A percentile compares a stretch with the other conserved stretches of the same genome.
Evolutionary conservation across 345 rosid genomes (phyloP).

Genomic region (Crucihimalaya himalaica): DNA sequence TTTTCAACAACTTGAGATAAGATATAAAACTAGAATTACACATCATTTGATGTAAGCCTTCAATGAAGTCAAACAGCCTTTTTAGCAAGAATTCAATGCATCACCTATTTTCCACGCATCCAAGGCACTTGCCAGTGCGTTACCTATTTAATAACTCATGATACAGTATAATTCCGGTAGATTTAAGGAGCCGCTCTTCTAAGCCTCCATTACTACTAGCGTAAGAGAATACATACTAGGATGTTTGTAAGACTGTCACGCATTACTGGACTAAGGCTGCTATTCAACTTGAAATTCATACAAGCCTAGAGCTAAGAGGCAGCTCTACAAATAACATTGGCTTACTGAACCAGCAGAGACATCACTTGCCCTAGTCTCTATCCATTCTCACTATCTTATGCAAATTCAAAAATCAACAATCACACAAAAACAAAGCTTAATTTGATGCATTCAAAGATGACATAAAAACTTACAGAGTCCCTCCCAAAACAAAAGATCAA

Average conservation of each 20-base stretch:
- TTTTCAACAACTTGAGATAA: background rate
- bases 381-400: background rate
- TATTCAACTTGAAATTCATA: background rate
- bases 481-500: constrained; percentile 10
- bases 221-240: constrained; percentile 17
- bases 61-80: background rate
- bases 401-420: background rate
- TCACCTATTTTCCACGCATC: background rate
- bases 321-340: constrained; percentile 8
- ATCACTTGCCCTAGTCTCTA: constrained; percentile 3
- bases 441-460: constrained; percentile 2
- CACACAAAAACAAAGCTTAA: background rate
- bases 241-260: constrained; percentile 1
- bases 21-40: background rate
- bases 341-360: background rate
- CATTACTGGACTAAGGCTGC: constrained; percentile 11
- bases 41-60: background rate
- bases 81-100: background rate
- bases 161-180: background rate
- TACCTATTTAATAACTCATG: background rate
- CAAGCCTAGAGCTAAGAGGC: constrained; percentile 18
- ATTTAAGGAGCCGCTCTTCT: background rate
- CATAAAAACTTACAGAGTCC: constrained; percentile 1
- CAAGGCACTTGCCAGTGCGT: constrained; percentile 8
- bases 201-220: background rate